Conservation (phyloP, 805 yeast species). For the Candida caryicola region DNA sequence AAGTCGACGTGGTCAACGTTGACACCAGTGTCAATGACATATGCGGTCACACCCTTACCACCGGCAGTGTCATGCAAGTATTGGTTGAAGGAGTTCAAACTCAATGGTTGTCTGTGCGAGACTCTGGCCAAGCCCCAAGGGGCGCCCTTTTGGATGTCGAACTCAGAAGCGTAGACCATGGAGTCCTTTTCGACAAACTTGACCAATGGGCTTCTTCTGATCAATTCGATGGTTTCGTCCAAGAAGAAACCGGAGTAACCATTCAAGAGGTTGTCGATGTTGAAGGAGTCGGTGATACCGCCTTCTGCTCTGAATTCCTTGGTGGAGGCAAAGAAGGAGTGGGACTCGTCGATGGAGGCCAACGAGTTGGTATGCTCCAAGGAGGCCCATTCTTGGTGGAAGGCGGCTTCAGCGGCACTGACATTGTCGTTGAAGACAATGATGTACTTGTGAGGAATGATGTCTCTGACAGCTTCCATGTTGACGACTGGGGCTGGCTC, state of each 20-base stretch:
- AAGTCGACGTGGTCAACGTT: constrained; percentile 73
- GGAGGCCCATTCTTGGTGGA: constrained; percentile 68
- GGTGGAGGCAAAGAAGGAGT: constrained; percentile 34
- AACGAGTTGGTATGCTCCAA: constrained; percentile 48
- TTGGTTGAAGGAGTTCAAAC: constrained; percentile 55
- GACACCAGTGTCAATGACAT: constrained; percentile 89
- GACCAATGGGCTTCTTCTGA: constrained; percentile 63
- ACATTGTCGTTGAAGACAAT: constrained; percentile 74
- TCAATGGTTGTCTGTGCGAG: constrained; percentile 73
- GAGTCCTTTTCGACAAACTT: constrained; percentile 76
- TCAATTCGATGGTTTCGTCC: constrained; percentile 66
- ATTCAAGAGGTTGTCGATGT: constrained; percentile 52
- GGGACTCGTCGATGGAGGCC: constrained; percentile 29
- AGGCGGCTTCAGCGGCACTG: constrained; percentile 48
- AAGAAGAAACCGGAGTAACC: constrained; percentile 90
- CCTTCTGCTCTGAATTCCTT: constrained; percentile 18
- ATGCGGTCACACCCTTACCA: constrained; percentile 82
- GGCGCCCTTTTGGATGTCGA: constrained; percentile 73
- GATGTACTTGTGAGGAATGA: constrained; percentile 76
- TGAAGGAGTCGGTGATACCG: constrained; percentile 49
- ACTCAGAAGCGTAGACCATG: constrained; percentile 59
- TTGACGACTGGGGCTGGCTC: constrained; percentile 50
- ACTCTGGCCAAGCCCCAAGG: constrained; percentile 95
- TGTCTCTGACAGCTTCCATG: constrained; percentile 42
- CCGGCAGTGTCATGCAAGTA: constrained; percentile 70